phyloP scores from a whole-genome alignment of 805 yeast genomes.

The Sugiyamaella smithiae region DNA sequence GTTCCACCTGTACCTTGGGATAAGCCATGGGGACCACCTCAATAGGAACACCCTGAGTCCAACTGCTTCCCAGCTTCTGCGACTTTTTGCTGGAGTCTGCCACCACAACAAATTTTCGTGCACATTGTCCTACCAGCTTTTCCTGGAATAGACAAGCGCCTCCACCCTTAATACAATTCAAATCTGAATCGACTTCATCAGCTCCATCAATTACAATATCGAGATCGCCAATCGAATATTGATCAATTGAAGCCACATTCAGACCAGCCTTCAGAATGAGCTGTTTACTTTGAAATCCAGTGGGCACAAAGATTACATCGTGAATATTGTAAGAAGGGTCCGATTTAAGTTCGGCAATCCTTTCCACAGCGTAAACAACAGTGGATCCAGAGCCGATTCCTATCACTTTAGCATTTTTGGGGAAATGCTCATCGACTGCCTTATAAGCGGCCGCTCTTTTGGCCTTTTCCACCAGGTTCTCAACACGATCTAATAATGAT shows the following conservation, averaged over 20 bases:
- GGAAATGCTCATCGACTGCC: conserved; percentile 88
- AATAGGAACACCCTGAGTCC: conserved; percentile 93
- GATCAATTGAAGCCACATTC: conserved; percentile 75
- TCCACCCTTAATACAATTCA: conserved; percentile 95
- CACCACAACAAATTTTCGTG: conserved; percentile 75
- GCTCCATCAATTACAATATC: conserved; percentile 99
- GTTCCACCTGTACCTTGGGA: conserved; percentile 66
- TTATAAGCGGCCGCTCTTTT: conserved; percentile 84
- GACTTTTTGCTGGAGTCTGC: conserved; percentile 91
- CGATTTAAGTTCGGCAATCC: conserved; percentile 65
- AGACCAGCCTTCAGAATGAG: conserved; percentile 80
- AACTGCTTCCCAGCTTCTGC: conserved; percentile 65
- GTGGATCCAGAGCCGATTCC: conserved; percentile 98
- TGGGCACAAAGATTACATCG: conserved; percentile 78
- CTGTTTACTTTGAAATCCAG: conserved; percentile 93
- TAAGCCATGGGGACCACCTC: conserved; percentile 91
- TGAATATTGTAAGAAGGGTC: conserved; percentile 40
- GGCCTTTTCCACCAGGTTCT: conserved; percentile 64
- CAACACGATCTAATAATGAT: conserved; percentile 1
- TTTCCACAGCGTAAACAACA: conserved; percentile 94
- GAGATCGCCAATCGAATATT: conserved; percentile 57
- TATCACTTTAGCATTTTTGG: conserved; percentile 62
- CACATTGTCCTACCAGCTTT: conserved; percentile 82
- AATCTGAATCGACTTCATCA: conserved; percentile 81
- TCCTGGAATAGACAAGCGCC: conserved; percentile 98